Evolutionary conservation across 2,329 filamentous ascomycete genomes (phyloP).

Genomic region (Talaromyces atroroseus): DNA sequence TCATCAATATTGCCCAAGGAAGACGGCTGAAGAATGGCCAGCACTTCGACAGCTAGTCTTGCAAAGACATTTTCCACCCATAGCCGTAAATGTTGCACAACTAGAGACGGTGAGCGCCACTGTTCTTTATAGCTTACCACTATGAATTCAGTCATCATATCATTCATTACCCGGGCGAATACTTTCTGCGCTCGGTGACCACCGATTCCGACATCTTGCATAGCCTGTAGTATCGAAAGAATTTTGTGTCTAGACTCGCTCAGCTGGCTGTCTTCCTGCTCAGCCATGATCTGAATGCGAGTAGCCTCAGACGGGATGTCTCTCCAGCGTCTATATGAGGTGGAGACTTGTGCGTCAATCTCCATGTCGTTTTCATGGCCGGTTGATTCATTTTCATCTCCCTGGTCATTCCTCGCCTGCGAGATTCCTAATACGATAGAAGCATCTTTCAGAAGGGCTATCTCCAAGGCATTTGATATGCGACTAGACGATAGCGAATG

Average conservation of each 20-base stretch:
- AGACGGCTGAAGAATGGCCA: conserved; percentile 35
- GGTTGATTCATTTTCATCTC: neutral
- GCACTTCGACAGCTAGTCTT: conserved; percentile 46
- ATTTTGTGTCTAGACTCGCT: conserved; percentile 30
- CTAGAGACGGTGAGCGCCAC: conserved; percentile 48
- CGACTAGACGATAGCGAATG: conserved; percentile 41
- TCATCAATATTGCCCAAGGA: conserved; percentile 20
- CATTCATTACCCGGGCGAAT: conserved; percentile 55
- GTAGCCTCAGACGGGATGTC: conserved; percentile 24
- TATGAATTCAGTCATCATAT: conserved; percentile 53
- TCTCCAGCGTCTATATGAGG: conserved; percentile 35
- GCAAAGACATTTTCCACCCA: conserved; percentile 55
- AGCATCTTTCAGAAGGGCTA: conserved; percentile 41
- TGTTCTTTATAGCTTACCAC: conserved; percentile 52
- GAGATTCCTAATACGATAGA: conserved; percentile 39
- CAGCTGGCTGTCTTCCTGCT: conserved; percentile 25
- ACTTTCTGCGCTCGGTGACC: conserved; percentile 51
- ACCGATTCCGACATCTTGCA: conserved; percentile 52
- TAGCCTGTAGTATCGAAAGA: conserved; percentile 37
- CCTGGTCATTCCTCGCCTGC: conserved; percentile 21
- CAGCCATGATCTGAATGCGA: conserved; percentile 29
- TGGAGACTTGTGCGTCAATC: conserved; percentile 30
- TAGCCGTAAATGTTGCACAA: conserved; percentile 45
- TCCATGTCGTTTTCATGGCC: conserved; percentile 32
- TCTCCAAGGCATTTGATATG: conserved; percentile 41